A percentile compares a stretch with the other conserved stretches of the same genome.
Evolutionary conservation across 2,329 filamentous ascomycete genomes (phyloP).

Genomic region (Chaetoscypha palmicola): DNA sequence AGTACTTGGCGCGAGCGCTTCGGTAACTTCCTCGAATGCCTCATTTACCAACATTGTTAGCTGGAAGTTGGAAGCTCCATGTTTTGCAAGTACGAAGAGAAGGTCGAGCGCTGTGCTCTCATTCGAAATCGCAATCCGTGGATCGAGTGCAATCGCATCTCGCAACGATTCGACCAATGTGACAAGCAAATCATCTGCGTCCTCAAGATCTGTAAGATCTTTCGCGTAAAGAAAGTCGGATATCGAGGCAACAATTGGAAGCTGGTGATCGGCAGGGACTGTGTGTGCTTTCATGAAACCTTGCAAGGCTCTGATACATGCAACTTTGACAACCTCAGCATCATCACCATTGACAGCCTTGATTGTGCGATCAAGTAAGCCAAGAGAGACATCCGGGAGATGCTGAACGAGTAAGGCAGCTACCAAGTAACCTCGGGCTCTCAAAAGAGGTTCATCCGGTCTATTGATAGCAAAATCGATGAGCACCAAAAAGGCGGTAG

Average conservation of each 20-base stretch:
- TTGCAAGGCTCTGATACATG: slow-evolving; percentile 82
- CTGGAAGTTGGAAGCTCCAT: slow-evolving; percentile 85
- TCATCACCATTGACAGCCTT: slow-evolving; percentile 67
- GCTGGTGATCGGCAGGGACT: slow-evolving; percentile 50
- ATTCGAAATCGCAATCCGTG: slow-evolving; percentile 63
- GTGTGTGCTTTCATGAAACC: slow-evolving; percentile 48
- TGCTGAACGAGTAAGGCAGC: slow-evolving; percentile 72
- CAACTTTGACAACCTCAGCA: slow-evolving; percentile 84
- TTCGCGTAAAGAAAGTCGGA: slow-evolving; percentile 70
- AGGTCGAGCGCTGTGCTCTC: slow-evolving; percentile 71
- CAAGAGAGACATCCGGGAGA: slow-evolving; percentile 50
- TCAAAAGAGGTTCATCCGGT: slow-evolving; percentile 65
- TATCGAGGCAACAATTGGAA: slow-evolving; percentile 51
- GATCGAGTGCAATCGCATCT: slow-evolving; percentile 74
- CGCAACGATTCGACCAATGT: slow-evolving; percentile 82
- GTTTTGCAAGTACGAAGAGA: slow-evolving; percentile 82
- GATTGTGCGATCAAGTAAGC: slow-evolving; percentile 65
- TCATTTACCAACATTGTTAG: slow-evolving; percentile 82
- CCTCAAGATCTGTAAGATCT: slow-evolving; percentile 75
- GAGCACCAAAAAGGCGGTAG: slow-evolving; percentile 70
- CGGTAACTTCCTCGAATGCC: slow-evolving; percentile 82
- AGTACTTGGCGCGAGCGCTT: slow-evolving; percentile 56
- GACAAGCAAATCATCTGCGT: slow-evolving; percentile 86
- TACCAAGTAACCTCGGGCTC: slow-evolving; percentile 80
- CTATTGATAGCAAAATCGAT: slow-evolving; percentile 70